Evolutionary conservation across 208 protist genomes (phyloP), one percentile per base, ranked within the genome.

Genomic region (Angomonas ambiguus): DNA sequence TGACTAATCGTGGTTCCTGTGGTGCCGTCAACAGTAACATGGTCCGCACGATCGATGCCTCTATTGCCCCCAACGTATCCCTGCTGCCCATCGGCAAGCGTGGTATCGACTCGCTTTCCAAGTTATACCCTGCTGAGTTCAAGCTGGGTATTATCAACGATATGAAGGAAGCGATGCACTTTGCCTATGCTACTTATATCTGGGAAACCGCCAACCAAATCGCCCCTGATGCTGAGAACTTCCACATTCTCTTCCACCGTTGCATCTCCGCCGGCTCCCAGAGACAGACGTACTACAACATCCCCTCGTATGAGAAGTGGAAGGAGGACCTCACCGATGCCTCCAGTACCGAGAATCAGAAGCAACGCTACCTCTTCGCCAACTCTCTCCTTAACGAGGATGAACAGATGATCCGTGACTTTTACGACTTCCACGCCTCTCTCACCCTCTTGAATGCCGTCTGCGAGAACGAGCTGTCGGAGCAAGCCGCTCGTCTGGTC

Each of bases 381-480:
- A 95, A 93, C 77, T 69, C 87, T 24, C 62, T 95, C 34, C 76
- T 92, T 22, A 85, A 95, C 79, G 79, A 91, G 62, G 87, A 96
- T 42, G 87, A 96, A 67, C 70, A 92, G 72, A 77, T 84, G 63
- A 75, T 94, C 38, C 85, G 83, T 27, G 90, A 96, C 76, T 96
- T 94, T 71, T 94, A 91, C 64, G 86, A 94, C 71, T 96, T 96
- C 78, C 87, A 96, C 77, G 81, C 85, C 33, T 74, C 82, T 38
- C 78, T 96, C 16, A 81, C 79, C 57, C 74, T 94, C 51, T 74
- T 96, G 34, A 94, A 96, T 57, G 85, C 87, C 38, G 85, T 92
- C 27, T 85, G 72, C 66, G 90, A 96, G 65, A 96, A 96, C 74
- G 90, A 96, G 79, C 86, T 94, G 38, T 96, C 90, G 31, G 90